phyloP scores from a whole-genome alignment of 1,284 basidiomycete species.

The Moniliella sp. region DNA sequence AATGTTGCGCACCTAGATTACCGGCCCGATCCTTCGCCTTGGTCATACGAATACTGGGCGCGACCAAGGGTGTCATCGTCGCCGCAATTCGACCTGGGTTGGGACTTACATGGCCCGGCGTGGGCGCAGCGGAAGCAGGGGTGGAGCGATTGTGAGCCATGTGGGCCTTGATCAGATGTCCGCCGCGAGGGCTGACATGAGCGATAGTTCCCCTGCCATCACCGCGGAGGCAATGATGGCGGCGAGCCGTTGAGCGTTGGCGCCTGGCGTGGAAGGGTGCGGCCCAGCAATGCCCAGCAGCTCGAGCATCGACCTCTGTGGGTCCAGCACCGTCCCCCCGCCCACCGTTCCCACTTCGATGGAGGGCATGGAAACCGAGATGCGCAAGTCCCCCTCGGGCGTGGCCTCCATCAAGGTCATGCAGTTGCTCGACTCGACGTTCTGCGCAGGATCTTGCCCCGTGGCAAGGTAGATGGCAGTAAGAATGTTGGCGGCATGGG shows the following conservation, averaged over 20 bases:
- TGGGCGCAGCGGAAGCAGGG: too few relatives aligned
- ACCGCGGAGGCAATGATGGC: constrained; percentile 30
- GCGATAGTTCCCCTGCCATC: constrained; percentile 31
- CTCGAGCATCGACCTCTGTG: constrained; percentile 28
- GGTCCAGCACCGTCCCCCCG: constrained; percentile 49
- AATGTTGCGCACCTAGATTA: too few relatives aligned
- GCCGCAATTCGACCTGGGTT: constrained; percentile 20
- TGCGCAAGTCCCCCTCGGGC: constrained; percentile 66
- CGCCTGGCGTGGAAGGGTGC: constrained; percentile 20
- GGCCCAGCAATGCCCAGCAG: constrained; percentile 29
- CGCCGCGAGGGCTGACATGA: constrained; percentile 30
- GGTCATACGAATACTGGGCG: too few relatives aligned
- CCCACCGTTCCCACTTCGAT: constrained; percentile 52
- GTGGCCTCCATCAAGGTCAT: constrained; percentile 93
- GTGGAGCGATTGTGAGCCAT: constrained; percentile 32
- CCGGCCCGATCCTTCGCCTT: too few relatives aligned
- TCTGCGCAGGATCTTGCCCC: constrained; percentile 95
- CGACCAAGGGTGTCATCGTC: constrained; percentile 19
- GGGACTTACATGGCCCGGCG: constrained; percentile 28
- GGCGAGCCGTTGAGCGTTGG: constrained; percentile 29
- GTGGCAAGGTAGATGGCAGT: constrained; percentile 84
- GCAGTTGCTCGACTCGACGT: constrained; percentile 92
- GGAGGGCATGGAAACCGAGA: constrained; percentile 31
- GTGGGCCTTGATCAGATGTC: constrained; percentile 31
- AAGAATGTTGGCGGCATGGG: constrained; percentile 89